Conservation (phyloP, 805 yeast genomes). For the Tetrapisispora arboricola region DNA sequence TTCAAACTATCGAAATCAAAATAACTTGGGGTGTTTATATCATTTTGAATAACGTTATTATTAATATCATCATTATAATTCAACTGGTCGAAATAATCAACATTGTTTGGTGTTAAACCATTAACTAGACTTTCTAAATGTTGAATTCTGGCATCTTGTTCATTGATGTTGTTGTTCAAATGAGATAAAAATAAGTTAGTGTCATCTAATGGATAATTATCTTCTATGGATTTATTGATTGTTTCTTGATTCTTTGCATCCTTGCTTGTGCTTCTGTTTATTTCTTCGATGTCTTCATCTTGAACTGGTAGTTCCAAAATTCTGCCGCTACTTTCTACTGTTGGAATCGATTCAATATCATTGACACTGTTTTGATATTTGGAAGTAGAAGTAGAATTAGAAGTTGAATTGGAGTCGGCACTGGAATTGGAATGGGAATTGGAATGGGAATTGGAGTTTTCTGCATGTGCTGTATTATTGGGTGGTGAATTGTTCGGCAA, state of each 20-base stretch:
- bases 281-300: slow-evolving; percentile 9
- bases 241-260: not conserved
- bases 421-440: no score
- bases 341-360: not conserved
- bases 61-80: not conserved
- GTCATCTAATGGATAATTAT: not conserved
- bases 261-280: no score
- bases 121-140: slow-evolving; percentile 25
- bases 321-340: slow-evolving; percentile 7
- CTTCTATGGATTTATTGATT: slow-evolving; percentile 1
- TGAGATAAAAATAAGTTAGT: slow-evolving; percentile 3
- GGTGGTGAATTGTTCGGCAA: not conserved
- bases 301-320: slow-evolving; percentile 21
- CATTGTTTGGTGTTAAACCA: slow-evolving; percentile 4
- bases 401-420: no score
- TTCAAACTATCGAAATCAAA: slow-evolving; percentile 1
- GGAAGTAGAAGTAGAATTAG: not conserved
- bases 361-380: not conserved
- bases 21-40: not conserved
- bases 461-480: no score
- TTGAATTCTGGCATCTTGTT: slow-evolving; percentile 25
- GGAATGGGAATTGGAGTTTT: no score
- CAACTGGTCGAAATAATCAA: slow-evolving; percentile 1
- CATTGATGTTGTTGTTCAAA: slow-evolving; percentile 22
- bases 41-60: not conserved